These are phyloP conservation scores for Ogataea pini DNA, from an alignment of 805 yeast species.

Conservation along the genomic window DNA sequence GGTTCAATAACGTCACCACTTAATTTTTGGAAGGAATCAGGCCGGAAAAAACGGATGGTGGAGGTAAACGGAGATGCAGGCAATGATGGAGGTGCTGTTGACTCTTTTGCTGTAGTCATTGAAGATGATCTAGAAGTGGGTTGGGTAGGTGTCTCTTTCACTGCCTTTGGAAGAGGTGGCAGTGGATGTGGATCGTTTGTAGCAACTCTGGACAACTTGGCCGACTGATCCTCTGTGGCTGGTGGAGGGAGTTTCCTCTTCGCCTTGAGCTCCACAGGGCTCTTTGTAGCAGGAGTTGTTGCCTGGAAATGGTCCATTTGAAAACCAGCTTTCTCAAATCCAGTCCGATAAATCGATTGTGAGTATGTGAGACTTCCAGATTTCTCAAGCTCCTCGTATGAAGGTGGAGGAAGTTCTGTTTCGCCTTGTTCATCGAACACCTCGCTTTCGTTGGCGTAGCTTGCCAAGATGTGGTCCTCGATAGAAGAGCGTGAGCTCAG, in stretches of 20 bases:
- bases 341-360: constrained; percentile 36
- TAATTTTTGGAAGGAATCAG: constrained; percentile 23
- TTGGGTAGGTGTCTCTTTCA: neutral
- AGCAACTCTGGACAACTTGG: neutral
- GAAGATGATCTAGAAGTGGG: neutral
- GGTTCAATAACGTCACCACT: constrained; percentile 32
- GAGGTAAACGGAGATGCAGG: constrained; percentile 2
- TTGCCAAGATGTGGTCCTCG: constrained; percentile 24
- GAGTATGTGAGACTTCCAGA: constrained; percentile 36
- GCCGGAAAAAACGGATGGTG: constrained; percentile 12
- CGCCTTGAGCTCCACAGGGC: constrained; percentile 13
- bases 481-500: constrained; percentile 28
- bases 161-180: neutral
- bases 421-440: constrained; percentile 10
- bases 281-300: constrained; percentile 7
- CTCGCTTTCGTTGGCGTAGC: constrained; percentile 11
- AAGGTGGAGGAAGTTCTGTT: constrained; percentile 33
- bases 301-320: constrained; percentile 30
- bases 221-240: constrained; percentile 8
- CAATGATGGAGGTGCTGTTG: neutral
- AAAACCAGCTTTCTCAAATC: constrained; percentile 39
- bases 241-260: constrained; percentile 32
- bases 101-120: neutral
- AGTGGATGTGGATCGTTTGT: neutral
- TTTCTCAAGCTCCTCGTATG: constrained; percentile 36